Conservation (phyloP, 2,329 filamentous ascomycete species). For the Zalaria obscura region DNA sequence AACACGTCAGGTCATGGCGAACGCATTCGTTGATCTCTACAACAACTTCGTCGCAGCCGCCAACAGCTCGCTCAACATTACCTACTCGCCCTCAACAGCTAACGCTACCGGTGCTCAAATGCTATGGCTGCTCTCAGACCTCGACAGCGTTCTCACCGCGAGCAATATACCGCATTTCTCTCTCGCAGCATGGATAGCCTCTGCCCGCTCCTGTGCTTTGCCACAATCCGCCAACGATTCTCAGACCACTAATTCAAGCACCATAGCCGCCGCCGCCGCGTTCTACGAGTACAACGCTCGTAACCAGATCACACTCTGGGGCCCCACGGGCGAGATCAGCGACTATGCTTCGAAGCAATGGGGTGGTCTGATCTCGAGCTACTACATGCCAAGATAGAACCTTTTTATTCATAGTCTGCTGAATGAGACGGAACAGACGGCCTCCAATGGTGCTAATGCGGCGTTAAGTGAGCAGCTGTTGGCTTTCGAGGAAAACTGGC, state of each 20-base stretch:
- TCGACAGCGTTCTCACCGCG: slow-evolving; percentile 29
- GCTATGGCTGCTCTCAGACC: slow-evolving; percentile 19
- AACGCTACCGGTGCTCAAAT: slow-evolving; percentile 16
- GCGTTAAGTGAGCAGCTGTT: slow-evolving; percentile 5
- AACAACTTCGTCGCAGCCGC: slow-evolving; percentile 21
- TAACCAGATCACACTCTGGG: slow-evolving; percentile 39
- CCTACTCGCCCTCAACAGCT: slow-evolving; percentile 10
- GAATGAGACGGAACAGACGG: slow-evolving; percentile 3
- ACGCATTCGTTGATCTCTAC: slow-evolving; percentile 30
- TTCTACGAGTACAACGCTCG: slow-evolving; percentile 33
- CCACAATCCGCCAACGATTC: background rate
- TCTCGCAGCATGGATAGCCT: slow-evolving; percentile 26
- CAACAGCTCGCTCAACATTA: slow-evolving; percentile 11
- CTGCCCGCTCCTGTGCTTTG: slow-evolving; percentile 21
- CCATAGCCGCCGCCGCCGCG: slow-evolving; percentile 8
- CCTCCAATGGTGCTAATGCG: slow-evolving; percentile 7
- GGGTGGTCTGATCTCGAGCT: slow-evolving; percentile 31
- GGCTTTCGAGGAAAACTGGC: slow-evolving; percentile 10
- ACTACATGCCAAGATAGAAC: slow-evolving; percentile 34
- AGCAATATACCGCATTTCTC: slow-evolving; percentile 24
- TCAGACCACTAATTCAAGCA: slow-evolving; percentile 8
- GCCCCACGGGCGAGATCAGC: slow-evolving; percentile 30
- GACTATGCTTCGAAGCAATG: slow-evolving; percentile 38
- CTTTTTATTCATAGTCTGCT: slow-evolving; percentile 29
- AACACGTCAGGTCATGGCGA: slow-evolving; percentile 33